Evolutionary conservation across 2,329 filamentous ascomycete species (phyloP).

Genomic region (Colletotrichum gigasporum): DNA sequence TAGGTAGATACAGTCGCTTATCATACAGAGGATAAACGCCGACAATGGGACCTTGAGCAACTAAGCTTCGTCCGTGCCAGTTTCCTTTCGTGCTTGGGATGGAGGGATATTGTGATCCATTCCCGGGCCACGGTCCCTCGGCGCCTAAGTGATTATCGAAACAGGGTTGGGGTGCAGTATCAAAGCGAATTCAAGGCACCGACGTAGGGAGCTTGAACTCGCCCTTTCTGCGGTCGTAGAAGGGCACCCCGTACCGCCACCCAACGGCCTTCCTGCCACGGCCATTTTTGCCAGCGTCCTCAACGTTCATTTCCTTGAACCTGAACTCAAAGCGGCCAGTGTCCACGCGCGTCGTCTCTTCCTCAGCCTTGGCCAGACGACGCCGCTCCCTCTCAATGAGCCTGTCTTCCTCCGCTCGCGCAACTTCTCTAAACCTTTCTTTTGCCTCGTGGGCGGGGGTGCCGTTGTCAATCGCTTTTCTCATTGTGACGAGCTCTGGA

Average conservation of each 20-base stretch:
- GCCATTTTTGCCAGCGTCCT: slow-evolving; percentile 64
- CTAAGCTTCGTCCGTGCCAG: neutral
- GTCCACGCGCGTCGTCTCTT: slow-evolving; percentile 53
- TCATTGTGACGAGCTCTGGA: slow-evolving; percentile 67
- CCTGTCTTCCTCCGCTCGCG: slow-evolving; percentile 53
- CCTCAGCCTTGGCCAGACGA: slow-evolving; percentile 47
- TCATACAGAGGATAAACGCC: neutral
- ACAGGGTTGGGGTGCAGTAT: too few species aligned
- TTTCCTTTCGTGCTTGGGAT: neutral
- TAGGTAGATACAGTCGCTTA: slow-evolving; percentile 12
- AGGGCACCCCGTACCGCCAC: slow-evolving; percentile 71
- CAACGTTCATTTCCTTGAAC: slow-evolving; percentile 67
- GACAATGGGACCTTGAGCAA: neutral
- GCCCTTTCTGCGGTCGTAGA: slow-evolving; percentile 70
- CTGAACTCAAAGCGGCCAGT: slow-evolving; percentile 69
- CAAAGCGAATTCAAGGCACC: slow-evolving; percentile 56
- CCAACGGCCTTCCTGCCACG: slow-evolving; percentile 62
- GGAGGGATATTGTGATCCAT: neutral
- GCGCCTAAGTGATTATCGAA: neutral
- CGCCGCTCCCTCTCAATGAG: slow-evolving; percentile 45
- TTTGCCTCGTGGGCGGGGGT: slow-evolving; percentile 47
- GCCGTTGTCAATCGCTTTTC: slow-evolving; percentile 55
- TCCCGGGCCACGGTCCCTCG: neutral
- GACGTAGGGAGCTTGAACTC: slow-evolving; percentile 73
- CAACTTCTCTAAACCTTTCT: slow-evolving; percentile 51